Percentiles rank a stretch among this genome's conserved stretches.
phyloP scores from a whole-genome alignment of 2,329 filamentous ascomycete species.

The Aspergillus sp. region DNA sequence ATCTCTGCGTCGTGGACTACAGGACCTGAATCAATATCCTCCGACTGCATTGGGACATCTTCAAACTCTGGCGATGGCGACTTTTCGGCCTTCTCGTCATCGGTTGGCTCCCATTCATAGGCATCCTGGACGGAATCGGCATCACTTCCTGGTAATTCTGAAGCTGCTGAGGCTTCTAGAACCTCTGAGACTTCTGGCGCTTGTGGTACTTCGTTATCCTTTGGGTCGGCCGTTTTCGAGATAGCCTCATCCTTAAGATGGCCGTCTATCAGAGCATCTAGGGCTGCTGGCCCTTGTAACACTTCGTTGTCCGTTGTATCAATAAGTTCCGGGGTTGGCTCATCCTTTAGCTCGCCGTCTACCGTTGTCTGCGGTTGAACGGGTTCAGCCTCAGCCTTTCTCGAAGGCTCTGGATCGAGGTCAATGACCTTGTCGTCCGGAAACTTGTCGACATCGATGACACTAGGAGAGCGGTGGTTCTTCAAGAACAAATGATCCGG shows the following conservation, averaged over 20 bases:
- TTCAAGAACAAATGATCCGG: conserved; percentile 34
- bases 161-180: not conserved
- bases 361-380: not conserved
- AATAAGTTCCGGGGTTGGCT: too few relatives aligned
- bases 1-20: conserved; percentile 12
- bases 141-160: conserved; percentile 12
- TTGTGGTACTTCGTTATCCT: not conserved
- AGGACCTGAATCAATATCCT: not conserved
- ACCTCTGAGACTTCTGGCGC: conserved; percentile 3
- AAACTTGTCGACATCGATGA: conserved; percentile 47
- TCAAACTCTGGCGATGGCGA: conserved; percentile 40
- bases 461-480: conserved; percentile 38
- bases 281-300: too few relatives aligned
- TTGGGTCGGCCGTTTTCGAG: not conserved
- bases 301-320: too few relatives aligned
- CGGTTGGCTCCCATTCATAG: conserved; percentile 21
- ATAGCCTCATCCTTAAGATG: not conserved
- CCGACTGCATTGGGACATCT: conserved; percentile 17
- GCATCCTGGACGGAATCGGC: conserved; percentile 26
- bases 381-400: conserved; percentile 4
- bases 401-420: conserved; percentile 31
- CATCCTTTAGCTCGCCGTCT: not conserved
- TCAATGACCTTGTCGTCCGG: conserved; percentile 37
- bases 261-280: not conserved
- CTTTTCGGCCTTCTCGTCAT: conserved; percentile 13